Percentiles rank a stretch among this genome's conserved stretches.
Evolutionary conservation across 129 eudicot species (phyloP).

Genomic region (Lactuca saligna): DNA sequence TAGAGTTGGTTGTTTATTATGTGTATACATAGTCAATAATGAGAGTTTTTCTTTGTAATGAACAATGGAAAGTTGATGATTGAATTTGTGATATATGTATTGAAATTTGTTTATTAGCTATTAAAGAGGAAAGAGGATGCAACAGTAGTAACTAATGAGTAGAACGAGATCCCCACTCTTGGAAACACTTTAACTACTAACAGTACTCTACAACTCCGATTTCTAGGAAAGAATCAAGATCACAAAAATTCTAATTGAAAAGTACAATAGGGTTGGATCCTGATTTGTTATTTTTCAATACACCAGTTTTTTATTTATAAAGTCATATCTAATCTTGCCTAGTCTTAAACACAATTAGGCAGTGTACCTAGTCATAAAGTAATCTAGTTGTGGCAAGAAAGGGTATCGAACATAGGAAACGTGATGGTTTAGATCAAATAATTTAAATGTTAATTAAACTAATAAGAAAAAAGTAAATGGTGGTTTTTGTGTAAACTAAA

Average conservation of each 20-base stretch:
- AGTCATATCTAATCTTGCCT: too few relatives aligned
- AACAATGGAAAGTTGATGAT: constrained; percentile 3
- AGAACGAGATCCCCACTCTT: constrained; percentile 37
- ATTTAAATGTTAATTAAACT: too few relatives aligned
- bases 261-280: constrained; percentile 56
- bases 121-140: constrained; percentile 69
- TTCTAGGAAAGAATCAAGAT: constrained; percentile 54
- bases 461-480: too few relatives aligned
- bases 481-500: too few relatives aligned
- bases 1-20: too few relatives aligned
- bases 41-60: not conserved
- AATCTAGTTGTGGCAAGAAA: too few relatives aligned
- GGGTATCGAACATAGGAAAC: too few relatives aligned
- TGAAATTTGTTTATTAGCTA: constrained; percentile 32
- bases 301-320: too few relatives aligned
- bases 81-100: not conserved
- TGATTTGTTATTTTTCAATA: too few relatives aligned
- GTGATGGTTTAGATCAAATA: too few relatives aligned
- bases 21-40: constrained; percentile 1
- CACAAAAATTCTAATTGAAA: constrained; percentile 54
- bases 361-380: too few relatives aligned
- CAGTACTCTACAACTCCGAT: constrained; percentile 62
- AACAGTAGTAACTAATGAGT: constrained; percentile 22
- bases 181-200: constrained; percentile 44
- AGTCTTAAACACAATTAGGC: too few relatives aligned